Base-by-base conservation (phyloP, 305 asterid genomes). In the Fraxinus sp. region DNA sequence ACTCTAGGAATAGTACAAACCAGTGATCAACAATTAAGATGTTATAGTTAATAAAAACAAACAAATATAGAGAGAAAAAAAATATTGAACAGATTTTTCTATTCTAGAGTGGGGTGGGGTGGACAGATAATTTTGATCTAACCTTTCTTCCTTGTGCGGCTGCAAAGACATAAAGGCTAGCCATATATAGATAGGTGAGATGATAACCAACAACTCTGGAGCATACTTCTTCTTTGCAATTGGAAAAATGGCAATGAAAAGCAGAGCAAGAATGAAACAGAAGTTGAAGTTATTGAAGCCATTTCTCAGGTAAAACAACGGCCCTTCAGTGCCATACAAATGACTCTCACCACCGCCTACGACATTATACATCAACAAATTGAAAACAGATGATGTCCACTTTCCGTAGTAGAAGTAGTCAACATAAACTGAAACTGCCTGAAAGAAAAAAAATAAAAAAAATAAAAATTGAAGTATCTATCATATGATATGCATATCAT, bases 131-230 rank as follows among this genome's bases (percentile, higher is more conserved):
- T 59, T 83, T 81, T 33, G 52, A 85, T 57, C 86, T 84, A 77
- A 94, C 98, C 99, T 94, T 89, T 96, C 99, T 90, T 96, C 98
- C 87, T 96, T 94, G 93, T 94, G 99, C 20, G 98, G 96, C 91
- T 93, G 98, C 89, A 96, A 86, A 75, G 99, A 96, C 99, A 96
- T 96, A 88, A 96, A 96, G 86, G 93, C 93, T 57, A 93, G 90
- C 99, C 98, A 96, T 83, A 94, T 89, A 84, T 96, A 94, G 83
- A 96, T 75, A 85, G 98, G 98, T 46, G 98, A 94, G 83, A 96
- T 79, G 88, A 93, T 83, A 79, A 93, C 89, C 88, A 96, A 84
- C 88, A 96, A 87, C 55, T 94, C 98, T 11, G 96, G 97, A 77
- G 86, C 88, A 83, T 92, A 93, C 90, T 93, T 94, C 87, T 90